Conservation (phyloP, 2,329 filamentous ascomycete species). For the Paracamarosporium sp. region DNA sequence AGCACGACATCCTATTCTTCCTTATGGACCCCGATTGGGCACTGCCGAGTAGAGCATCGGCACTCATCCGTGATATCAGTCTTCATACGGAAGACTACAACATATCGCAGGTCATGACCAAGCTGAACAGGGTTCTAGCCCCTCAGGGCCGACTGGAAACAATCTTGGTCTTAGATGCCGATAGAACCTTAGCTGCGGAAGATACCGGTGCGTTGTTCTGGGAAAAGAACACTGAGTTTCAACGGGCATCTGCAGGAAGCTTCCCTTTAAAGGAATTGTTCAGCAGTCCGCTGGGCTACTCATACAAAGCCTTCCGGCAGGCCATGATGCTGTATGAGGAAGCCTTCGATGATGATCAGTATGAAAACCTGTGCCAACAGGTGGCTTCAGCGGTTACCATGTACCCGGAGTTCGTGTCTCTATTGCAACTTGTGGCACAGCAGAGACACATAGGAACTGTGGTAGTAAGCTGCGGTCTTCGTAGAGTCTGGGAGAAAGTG, state of each 20-base stretch:
- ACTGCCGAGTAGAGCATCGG: background rate
- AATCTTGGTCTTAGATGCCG: slow-evolving; percentile 64
- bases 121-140: slow-evolving; percentile 44
- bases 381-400: slow-evolving; percentile 54
- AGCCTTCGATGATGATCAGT: slow-evolving; percentile 35
- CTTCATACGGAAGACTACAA: slow-evolving; percentile 51
- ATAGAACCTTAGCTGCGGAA: slow-evolving; percentile 60
- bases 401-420: slow-evolving; percentile 54
- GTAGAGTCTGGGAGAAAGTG: slow-evolving; percentile 63
- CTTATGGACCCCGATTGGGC: slow-evolving; percentile 16
- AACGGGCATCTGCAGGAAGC: slow-evolving; percentile 3
- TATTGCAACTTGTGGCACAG: slow-evolving; percentile 48
- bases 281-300: slow-evolving; percentile 53
- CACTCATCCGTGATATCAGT: slow-evolving; percentile 46
- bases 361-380: slow-evolving; percentile 53
- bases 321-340: slow-evolving; percentile 62
- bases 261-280: slow-evolving; percentile 56
- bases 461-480: slow-evolving; percentile 63
- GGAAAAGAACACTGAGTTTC: slow-evolving; percentile 30
- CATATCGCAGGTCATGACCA: slow-evolving; percentile 27
- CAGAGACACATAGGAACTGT: slow-evolving; percentile 53
- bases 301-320: slow-evolving; percentile 63
- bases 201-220: slow-evolving; percentile 63
- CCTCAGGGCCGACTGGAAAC: slow-evolving; percentile 42
- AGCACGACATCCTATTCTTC: slow-evolving; percentile 57